A percentile compares a stretch with the other conserved stretches of the same genome.
These are phyloP conservation scores for Lichtheimia corymbifera DNA, from an alignment of 371 early-diverging fungal species.

Conservation along the genomic window DNA sequence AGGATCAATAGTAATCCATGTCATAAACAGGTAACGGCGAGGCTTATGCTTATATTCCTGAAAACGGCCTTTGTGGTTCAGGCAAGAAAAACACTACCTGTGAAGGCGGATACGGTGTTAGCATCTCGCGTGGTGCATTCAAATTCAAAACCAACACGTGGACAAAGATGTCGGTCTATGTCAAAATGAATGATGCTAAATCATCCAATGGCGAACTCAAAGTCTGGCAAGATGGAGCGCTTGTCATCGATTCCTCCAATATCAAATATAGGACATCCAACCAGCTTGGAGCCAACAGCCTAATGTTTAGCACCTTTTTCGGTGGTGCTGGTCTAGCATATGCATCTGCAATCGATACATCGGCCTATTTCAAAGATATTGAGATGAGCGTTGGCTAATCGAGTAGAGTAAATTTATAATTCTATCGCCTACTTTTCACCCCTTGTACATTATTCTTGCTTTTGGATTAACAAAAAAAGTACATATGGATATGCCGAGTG, in stretches of 20 bases:
- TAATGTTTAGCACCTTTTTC: conserved; percentile 59
- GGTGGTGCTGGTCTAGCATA: conserved; percentile 44
- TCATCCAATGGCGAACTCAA: conserved; percentile 39
- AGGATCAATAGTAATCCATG: not conserved
- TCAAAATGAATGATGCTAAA: conserved; percentile 43
- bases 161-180: conserved; percentile 46
- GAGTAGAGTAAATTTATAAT: too few relatives aligned
- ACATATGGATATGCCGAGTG: too few relatives aligned
- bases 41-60: conserved; percentile 54
- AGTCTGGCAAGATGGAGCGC: conserved; percentile 46
- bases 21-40: conserved; percentile 22
- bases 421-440: too few relatives aligned
- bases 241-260: conserved; percentile 30
- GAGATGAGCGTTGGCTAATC: conserved; percentile 38
- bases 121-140: conserved; percentile 51
- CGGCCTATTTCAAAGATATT: conserved; percentile 46
- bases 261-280: conserved; percentile 42
- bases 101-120: conserved; percentile 48
- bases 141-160: conserved; percentile 38
- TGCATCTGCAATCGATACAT: conserved; percentile 40
- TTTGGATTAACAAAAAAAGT: too few relatives aligned
- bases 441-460: too few relatives aligned
- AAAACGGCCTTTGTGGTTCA: conserved; percentile 31
- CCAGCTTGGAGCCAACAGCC: conserved; percentile 27
- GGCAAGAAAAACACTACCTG: conserved; percentile 27